These are phyloP conservation scores for Ephemerocybe angulata DNA, from an alignment of 768 basidiomycete species.

Conservation along the genomic window DNA sequence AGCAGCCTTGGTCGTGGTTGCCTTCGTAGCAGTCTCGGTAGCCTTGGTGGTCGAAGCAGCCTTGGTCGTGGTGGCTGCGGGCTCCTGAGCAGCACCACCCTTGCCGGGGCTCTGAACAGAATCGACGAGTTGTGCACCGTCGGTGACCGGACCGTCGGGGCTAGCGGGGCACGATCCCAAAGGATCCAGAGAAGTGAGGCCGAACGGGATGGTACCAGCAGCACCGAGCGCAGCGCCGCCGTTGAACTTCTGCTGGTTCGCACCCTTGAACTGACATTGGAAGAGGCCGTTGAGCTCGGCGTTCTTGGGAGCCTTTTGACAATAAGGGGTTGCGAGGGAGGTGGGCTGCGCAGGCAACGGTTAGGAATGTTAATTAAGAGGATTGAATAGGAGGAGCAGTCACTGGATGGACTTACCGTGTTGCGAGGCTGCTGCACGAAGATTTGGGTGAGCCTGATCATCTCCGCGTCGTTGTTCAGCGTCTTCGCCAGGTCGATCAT, in stretches of 20 bases:
- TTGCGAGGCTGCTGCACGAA: slow-evolving; percentile 52
- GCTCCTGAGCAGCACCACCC: background rate
- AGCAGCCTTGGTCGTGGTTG: slow-evolving; percentile 8
- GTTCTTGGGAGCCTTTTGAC: slow-evolving; percentile 46
- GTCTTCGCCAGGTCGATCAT: slow-evolving; percentile 47
- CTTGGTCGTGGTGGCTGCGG: too few relatives aligned
- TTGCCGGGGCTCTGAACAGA: slow-evolving; percentile 33
- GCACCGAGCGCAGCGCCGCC: slow-evolving; percentile 31
- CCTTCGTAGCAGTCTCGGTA: too few relatives aligned
- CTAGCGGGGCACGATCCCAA: slow-evolving; percentile 47
- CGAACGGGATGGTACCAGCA: slow-evolving; percentile 44
- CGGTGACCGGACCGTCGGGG: slow-evolving; percentile 39
- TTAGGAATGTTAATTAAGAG: slow-evolving; percentile 27
- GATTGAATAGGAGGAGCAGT: too few relatives aligned
- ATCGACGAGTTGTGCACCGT: slow-evolving; percentile 40
- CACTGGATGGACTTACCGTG: slow-evolving; percentile 35
- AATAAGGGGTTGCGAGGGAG: slow-evolving; percentile 45
- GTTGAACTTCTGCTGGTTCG: slow-evolving; percentile 39
- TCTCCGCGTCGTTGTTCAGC: slow-evolving; percentile 38
- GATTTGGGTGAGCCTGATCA: slow-evolving; percentile 44
- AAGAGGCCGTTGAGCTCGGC: slow-evolving; percentile 48
- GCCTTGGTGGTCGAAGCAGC: slow-evolving; percentile 7
- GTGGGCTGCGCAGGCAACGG: slow-evolving; percentile 36
- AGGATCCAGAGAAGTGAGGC: slow-evolving; percentile 35
- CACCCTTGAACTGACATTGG: slow-evolving; percentile 48